These are phyloP conservation scores for Neurospora sp. DNA, from an alignment of 495 filamentous ascomycete species.

Conservation along the genomic window DNA sequence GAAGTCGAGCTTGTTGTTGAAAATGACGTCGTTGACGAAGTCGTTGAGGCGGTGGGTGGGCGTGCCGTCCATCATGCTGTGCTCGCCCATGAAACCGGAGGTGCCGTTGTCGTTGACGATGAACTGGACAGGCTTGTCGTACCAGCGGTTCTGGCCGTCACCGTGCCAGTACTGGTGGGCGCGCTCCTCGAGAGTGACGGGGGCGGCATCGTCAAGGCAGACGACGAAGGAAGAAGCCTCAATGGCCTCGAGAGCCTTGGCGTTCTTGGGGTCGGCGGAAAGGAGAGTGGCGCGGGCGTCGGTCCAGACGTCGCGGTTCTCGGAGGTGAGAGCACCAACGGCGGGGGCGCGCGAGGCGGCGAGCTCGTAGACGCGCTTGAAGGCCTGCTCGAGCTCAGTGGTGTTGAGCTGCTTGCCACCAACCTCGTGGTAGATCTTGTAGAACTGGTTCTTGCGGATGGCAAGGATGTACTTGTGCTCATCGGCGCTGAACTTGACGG, in stretches of 20 bases:
- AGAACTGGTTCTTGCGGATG: conserved; percentile 93
- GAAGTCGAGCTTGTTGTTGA: conserved; percentile 84
- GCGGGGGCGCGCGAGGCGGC: conserved; percentile 57
- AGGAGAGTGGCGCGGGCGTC: conserved; percentile 72
- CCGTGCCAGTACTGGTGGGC: conserved; percentile 97
- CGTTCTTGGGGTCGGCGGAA: conserved; percentile 64
- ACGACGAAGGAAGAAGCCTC: conserved; percentile 87
- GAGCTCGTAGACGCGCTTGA: conserved; percentile 72
- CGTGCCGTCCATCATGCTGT: conserved; percentile 99
- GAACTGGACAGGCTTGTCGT: conserved; percentile 96
- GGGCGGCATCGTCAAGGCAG: conserved; percentile 87
- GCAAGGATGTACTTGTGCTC: conserved; percentile 80
- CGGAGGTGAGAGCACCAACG: conserved; percentile 76
- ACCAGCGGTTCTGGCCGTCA: conserved; percentile 92
- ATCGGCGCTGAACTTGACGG: conserved; percentile 63
- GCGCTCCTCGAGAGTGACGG: conserved; percentile 91
- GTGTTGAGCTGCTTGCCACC: conserved; percentile 76
- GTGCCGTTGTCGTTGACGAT: conserved; percentile 98
- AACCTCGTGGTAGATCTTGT: conserved; percentile 69
- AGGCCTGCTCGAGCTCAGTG: conserved; percentile 79
- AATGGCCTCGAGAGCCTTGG: conserved; percentile 63
- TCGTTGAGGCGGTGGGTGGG: conserved; percentile 95
- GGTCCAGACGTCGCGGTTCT: conserved; percentile 91
- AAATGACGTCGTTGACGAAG: conserved; percentile 80
- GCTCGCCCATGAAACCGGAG: conserved; percentile 95